These are phyloP conservation scores for Cyclospora cayetanensis DNA, from an alignment of 169 alveolate genomes.

Conservation along the genomic window DNA sequence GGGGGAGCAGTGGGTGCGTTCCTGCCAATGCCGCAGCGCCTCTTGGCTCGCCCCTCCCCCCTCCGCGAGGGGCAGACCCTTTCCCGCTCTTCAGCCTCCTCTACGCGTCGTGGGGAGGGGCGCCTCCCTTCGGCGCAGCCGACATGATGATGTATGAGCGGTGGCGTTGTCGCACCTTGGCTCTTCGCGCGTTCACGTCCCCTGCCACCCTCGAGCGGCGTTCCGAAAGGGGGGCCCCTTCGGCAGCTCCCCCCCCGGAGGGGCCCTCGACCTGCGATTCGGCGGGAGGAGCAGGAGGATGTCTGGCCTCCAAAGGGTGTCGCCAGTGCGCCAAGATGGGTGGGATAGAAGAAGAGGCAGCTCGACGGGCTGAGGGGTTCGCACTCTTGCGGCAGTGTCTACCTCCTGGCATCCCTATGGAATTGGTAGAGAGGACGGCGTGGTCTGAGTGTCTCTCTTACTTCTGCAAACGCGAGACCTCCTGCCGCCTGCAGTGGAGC, in stretches of 20 bases:
- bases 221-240: not conserved
- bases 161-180: not conserved
- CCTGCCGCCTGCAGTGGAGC: not conserved
- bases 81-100: not conserved
- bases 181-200: not conserved
- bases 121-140: not conserved
- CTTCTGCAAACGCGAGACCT: not conserved
- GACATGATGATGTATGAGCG: not conserved
- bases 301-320: not conserved
- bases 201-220: not conserved
- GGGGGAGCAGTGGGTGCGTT: not conserved
- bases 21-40: not conserved
- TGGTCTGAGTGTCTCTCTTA: not conserved
- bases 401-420: not conserved
- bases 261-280: too few species aligned
- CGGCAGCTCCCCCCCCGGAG: not conserved
- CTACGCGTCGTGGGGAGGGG: not conserved
- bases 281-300: not conserved
- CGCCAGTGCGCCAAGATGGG: not conserved
- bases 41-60: not conserved
- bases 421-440: not conserved
- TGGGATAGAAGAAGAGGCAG: not conserved
- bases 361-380: not conserved
- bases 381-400: not conserved
- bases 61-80: not conserved